These are phyloP conservation scores for Trichoderma atroviride DNA, from an alignment of 2,329 filamentous ascomycete genomes.

Conservation along the genomic window DNA sequence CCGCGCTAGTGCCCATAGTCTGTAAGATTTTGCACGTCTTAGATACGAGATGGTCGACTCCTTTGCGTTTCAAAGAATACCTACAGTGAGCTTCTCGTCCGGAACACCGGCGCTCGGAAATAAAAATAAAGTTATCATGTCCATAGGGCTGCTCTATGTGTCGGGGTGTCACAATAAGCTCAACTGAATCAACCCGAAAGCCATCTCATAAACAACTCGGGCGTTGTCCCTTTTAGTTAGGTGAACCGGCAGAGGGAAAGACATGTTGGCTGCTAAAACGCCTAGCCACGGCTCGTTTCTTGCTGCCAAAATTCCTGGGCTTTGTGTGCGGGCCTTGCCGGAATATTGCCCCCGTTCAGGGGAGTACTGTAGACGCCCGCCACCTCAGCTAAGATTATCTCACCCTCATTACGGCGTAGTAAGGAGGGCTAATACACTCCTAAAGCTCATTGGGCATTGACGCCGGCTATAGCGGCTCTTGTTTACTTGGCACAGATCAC, in stretches of 20 bases:
- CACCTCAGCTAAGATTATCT: background rate
- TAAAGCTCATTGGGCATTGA: background rate
- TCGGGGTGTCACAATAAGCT: background rate
- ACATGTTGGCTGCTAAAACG: background rate
- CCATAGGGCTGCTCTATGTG: background rate
- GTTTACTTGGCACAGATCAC: background rate
- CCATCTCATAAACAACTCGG: background rate
- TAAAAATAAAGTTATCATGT: constrained; percentile 1
- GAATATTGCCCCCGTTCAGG: background rate
- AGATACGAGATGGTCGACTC: constrained; percentile 15
- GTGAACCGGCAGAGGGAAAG: background rate
- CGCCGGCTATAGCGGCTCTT: constrained; percentile 10
- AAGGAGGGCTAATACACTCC: background rate
- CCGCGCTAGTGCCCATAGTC: background rate
- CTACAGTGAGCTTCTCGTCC: background rate
- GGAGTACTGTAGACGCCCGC: background rate
- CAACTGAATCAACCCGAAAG: background rate
- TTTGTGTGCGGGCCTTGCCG: constrained; percentile 6
- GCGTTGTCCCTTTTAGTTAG: background rate
- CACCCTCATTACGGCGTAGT: background rate
- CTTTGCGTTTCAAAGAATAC: background rate
- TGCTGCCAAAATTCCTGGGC: background rate
- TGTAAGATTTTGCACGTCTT: constrained; percentile 2
- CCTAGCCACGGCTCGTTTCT: background rate
- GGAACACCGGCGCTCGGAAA: background rate